These are phyloP conservation scores for Solanum medicagineum DNA, from an alignment of 257 asterid species.

Conservation along the genomic window DNA sequence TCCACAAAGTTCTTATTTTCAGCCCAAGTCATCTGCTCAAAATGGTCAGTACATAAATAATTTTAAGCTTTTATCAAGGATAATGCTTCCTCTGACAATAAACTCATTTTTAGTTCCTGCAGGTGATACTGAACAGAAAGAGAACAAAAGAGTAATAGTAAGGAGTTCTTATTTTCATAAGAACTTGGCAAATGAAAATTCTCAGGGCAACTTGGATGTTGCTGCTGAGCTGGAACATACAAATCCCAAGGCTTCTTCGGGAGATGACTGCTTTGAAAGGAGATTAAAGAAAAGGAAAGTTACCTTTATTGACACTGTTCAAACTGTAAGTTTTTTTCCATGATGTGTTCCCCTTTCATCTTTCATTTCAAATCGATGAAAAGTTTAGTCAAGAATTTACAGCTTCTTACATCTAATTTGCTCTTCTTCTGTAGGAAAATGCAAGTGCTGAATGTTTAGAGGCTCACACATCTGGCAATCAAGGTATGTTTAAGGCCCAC, in stretches of 20 bases:
- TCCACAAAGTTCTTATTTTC: constrained; percentile 56
- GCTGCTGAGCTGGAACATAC: constrained; percentile 10
- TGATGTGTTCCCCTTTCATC: neutral
- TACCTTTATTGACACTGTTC: constrained; percentile 14
- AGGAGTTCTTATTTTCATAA: constrained; percentile 27
- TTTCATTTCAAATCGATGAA: neutral
- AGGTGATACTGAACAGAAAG: constrained; percentile 12
- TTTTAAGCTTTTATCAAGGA: constrained; percentile 10
- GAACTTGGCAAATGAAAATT: constrained; percentile 12
- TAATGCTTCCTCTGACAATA: neutral
- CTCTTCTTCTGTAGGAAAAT: constrained; percentile 21
- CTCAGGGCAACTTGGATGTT: constrained; percentile 12
- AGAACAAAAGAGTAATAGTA: constrained; percentile 11
- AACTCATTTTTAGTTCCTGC: constrained; percentile 6
- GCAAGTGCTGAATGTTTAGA: constrained; percentile 9
- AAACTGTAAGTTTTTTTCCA: constrained; percentile 28
- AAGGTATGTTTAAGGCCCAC: neutral
- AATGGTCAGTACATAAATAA: constrained; percentile 8
- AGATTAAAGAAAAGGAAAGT: constrained; percentile 40
- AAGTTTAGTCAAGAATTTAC: neutral
- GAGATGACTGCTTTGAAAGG: constrained; percentile 13
- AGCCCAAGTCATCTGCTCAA: constrained; percentile 19
- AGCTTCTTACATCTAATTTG: neutral
- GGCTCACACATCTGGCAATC: constrained; percentile 19
- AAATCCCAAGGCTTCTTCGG: constrained; percentile 12